These are phyloP conservation scores for Komagataea norvegica DNA, from an alignment of 1,139 yeast genomes.

Conservation along the genomic window DNA sequence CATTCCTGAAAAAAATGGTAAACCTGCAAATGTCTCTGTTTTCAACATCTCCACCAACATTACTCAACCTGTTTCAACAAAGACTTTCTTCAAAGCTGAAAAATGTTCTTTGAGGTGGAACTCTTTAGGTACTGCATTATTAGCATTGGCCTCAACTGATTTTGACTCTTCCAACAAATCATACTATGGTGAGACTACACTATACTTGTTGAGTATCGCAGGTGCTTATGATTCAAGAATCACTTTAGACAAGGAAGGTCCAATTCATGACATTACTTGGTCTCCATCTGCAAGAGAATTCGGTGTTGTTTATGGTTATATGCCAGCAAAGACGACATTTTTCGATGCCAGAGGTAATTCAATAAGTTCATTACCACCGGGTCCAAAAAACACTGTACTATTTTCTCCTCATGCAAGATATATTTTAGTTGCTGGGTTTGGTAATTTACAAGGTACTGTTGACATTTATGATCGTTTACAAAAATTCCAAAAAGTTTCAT, in stretches of 20 bases:
- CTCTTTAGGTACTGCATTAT: slow-evolving; percentile 84
- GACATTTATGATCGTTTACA: slow-evolving; percentile 92
- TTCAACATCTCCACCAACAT: slow-evolving; percentile 69
- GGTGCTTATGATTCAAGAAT: slow-evolving; percentile 91
- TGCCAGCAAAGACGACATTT: slow-evolving; percentile 96
- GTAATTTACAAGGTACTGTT: slow-evolving; percentile 94
- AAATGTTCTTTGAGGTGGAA: slow-evolving; percentile 93
- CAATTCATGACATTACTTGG: slow-evolving; percentile 97
- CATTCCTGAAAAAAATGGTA: slow-evolving; percentile 76
- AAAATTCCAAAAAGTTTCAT: slow-evolving; percentile 71
- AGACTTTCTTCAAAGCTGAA: slow-evolving; percentile 93
- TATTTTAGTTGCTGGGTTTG: slow-evolving; percentile 93
- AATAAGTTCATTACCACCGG: slow-evolving; percentile 77
- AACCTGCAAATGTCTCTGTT: slow-evolving; percentile 84
- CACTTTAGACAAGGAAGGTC: slow-evolving; percentile 85
- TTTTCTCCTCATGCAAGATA: slow-evolving; percentile 94
- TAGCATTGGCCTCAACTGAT: slow-evolving; percentile 93
- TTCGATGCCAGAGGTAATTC: slow-evolving; percentile 92
- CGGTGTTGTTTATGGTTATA: slow-evolving; percentile 94
- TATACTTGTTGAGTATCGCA: slow-evolving; percentile 85
- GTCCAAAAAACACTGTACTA: slow-evolving; percentile 83
- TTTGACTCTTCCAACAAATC: slow-evolving; percentile 92
- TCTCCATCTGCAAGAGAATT: slow-evolving; percentile 94
- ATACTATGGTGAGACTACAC: slow-evolving; percentile 93
- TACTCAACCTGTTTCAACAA: slow-evolving; percentile 75